Base-by-base conservation (phyloP, 768 basidiomycete species). In the Cystofilobasidium ferigula region DNA sequence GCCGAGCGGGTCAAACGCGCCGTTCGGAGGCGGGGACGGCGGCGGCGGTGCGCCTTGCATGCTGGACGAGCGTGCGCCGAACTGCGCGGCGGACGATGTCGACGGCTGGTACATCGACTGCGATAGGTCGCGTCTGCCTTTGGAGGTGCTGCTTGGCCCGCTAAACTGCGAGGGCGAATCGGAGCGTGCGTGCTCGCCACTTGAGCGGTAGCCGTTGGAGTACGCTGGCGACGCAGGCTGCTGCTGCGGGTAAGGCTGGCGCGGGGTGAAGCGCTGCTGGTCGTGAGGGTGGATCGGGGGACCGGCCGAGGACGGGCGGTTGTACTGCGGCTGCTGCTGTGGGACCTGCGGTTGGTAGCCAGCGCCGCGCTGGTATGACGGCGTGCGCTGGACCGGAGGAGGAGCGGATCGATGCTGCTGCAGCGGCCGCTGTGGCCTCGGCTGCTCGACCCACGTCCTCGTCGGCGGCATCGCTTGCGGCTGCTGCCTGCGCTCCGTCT, bases 391-490 rank as follows among this genome's bases (percentile, higher is more conserved):
- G n/a, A 61, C 38, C 16, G 57, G 45, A 13, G 54, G 56, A 42
- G 54, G 61, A 18, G 56, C 34, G 53, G 22, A 22, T 35, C 59
- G 67, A 22, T 35, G 51, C 16, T 35, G 51, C 40, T 22, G 57
- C 3, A 5, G 47, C n/a, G 47, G 62, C n/a, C 34, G 56, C 22
- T 36, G 43, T 14, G 30, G 67, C 86, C 40, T 87, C 74, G 3
- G 84, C 82, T 67, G 65, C 14, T 61, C 60, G 22, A 67, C 65
- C 65, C 65, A 67, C 8, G 65, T 35, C 30, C 65, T 38, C n/a
- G 65, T 67, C 0, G 82, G 83, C 54, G 87, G 74, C 63, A 84
- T 73, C 8, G 79, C 78, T 9, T 87, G 87, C n/a, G n/a, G n/a
- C 71, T 82, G 83, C 0, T 85, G 85, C 8, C 54, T 43, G 13